A percentile compares a stretch with the other conserved stretches of the same genome.
phyloP scores from a whole-genome alignment of 176 grass and related monocot species.

The Lolium multiflorum region DNA sequence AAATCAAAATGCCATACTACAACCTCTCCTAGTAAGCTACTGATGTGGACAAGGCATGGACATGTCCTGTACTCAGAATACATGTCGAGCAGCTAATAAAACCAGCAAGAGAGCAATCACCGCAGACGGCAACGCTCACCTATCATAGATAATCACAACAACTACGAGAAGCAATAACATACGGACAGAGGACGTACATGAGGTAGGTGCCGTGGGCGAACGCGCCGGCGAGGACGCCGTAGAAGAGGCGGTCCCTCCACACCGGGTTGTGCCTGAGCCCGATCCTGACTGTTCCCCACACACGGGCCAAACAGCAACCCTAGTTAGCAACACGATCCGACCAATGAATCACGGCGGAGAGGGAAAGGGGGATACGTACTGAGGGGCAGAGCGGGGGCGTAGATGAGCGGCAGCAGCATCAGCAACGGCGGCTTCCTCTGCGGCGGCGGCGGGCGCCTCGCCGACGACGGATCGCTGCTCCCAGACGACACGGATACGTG shows the following conservation, averaged over 20 bases:
- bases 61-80: not conserved
- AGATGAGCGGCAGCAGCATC: conserved; percentile 84
- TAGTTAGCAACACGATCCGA: conserved; percentile 17
- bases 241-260: conserved; percentile 85
- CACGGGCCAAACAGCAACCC: not conserved
- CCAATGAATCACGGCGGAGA: not conserved
- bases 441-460: conserved; percentile 46
- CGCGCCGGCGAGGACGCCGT: conserved; percentile 82
- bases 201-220: conserved; percentile 92
- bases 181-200: conserved; percentile 58
- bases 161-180: not conserved
- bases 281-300: conserved; percentile 72
- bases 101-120: conserved; percentile 4
- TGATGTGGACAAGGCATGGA: not conserved
- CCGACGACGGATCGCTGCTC: conserved; percentile 52
- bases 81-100: not conserved
- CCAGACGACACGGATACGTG: conserved; percentile 8
- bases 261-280: conserved; percentile 84
- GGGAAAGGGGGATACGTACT: conserved; percentile 61
- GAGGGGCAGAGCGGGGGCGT: conserved; percentile 82
- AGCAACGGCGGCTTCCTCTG: conserved; percentile 63
- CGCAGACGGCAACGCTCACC: not conserved
- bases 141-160: not conserved
- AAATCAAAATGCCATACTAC: not conserved
- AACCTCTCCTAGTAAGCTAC: not conserved